Base-by-base conservation (phyloP, 1,284 basidiomycete species). In the Ceraceosorus bombacis region DNA sequence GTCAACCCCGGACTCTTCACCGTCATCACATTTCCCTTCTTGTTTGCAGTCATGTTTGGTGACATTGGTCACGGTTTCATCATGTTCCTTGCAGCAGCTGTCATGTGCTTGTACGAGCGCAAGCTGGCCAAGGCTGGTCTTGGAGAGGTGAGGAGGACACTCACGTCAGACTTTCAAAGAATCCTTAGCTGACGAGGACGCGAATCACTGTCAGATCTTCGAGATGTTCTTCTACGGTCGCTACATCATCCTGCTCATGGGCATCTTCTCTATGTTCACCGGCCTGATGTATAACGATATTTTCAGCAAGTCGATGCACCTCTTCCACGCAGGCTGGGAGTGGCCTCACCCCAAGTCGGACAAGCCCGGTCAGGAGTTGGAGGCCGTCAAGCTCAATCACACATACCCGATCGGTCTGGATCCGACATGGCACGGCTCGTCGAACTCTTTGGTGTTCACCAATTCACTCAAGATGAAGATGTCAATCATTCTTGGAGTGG, bases 381-480 rank as follows among this genome's bases (percentile, higher is more conserved):
- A 68, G 51, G 77, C 78, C 15, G 57, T 67, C 41, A 82, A 82
- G 60, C 81, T 79, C 6, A 82, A 83, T 6, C 81, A 83, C 68
- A 82, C 85, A 41, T 98, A 99, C 81, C 85, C 88, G 2, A 91
- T 99, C 71, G 95, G 95, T 69, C 79, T 99, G 68, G 95, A 98
- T 78, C 92, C 94, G 51, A 86, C 81, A 58, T 99, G 95, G 95
- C 92, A 96, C 78, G 91, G 87, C 41, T 83, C 93, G 7, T 89
- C 92, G 70, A 99, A 98, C 77, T 82, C 82, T 1, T 83, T 99
- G 61, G 86, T 97, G 59, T 98, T 98, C 79, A 89, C 88, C 65
- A 98, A 98, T 80, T 97, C 93, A 59, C 93, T 95, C 83, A 99
- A 98, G 86, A 99, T 99, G 95, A 98, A 99, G 82, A 93, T 98